Evolutionary conservation across 2,329 filamentous ascomycete species (phyloP).

Genomic region (Aspergillus brunneoviolaceus): DNA sequence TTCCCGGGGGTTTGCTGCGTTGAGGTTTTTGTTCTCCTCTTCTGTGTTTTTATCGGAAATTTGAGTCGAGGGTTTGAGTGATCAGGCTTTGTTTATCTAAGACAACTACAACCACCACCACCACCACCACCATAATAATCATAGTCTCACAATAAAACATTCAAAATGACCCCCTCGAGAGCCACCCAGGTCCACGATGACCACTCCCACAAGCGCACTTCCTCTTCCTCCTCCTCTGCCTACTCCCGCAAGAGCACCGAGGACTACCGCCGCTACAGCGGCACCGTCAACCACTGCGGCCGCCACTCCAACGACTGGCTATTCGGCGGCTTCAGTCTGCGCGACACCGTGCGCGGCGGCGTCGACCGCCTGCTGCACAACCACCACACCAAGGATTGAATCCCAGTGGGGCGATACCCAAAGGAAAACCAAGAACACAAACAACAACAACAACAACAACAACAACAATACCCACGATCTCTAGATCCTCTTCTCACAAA

Average conservation of each 20-base stretch:
- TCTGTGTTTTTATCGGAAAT: no score
- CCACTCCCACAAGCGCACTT: constrained; percentile 16
- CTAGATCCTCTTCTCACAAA: no score
- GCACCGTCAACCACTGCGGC: constrained; percentile 47
- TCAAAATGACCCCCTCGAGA: constrained; percentile 20
- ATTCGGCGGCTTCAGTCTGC: constrained; percentile 50
- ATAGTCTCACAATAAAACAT: neutral
- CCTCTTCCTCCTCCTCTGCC: constrained; percentile 21
- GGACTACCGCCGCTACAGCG: constrained; percentile 40
- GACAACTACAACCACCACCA: neutral
- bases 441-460: no score
- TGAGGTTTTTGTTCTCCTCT: no score
- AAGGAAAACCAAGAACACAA: no score
- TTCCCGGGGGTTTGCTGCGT: no score
- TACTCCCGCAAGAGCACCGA: constrained; percentile 26
- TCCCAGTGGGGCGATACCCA: neutral
- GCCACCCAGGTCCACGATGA: constrained; percentile 16
- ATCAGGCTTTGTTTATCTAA: no score
- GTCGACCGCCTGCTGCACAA: constrained; percentile 32
- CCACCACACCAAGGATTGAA: constrained; percentile 16
- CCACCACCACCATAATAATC: neutral
- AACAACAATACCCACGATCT: no score
- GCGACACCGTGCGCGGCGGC: constrained; percentile 45
- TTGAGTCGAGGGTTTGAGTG: no score
- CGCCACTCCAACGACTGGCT: constrained; percentile 55